phyloP scores from a whole-genome alignment of 31 red algal species.

The Asparagopsis taxiformis region DNA sequence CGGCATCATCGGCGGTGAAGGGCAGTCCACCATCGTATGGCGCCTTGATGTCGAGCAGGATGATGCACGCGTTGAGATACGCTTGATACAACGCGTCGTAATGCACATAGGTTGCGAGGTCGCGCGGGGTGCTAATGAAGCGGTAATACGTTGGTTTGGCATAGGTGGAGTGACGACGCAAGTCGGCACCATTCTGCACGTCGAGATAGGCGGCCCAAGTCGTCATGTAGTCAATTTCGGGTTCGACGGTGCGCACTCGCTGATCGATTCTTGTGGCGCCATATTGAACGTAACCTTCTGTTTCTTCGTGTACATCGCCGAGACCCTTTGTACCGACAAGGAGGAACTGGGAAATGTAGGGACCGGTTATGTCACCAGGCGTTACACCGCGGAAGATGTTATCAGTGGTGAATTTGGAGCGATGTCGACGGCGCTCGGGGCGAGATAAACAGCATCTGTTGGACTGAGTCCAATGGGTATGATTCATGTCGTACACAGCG shows the following conservation, averaged over 20 bases:
- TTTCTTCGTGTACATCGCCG: background rate
- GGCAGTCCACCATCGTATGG: constrained; percentile 56
- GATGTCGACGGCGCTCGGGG: constrained; percentile 10
- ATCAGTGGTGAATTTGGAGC: background rate
- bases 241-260: constrained; percentile 28
- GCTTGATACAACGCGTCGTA: too few relatives aligned
- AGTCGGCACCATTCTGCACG: constrained; percentile 70
- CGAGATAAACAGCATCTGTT: background rate
- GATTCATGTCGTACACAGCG: constrained; percentile 25
- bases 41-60: constrained; percentile 40
- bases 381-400: constrained; percentile 51
- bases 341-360: constrained; percentile 77
- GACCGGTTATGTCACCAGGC: constrained; percentile 40
- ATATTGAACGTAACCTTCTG: constrained; percentile 55
- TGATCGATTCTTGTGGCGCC: constrained; percentile 58
- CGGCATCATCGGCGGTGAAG: constrained; percentile 25
- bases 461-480: constrained; percentile 4
- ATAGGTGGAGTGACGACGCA: constrained; percentile 24
- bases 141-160: background rate
- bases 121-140: constrained; percentile 69
- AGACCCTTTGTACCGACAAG: constrained; percentile 45
- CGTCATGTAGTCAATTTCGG: constrained; percentile 57
- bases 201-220: constrained; percentile 48
- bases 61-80: constrained; percentile 75
- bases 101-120: constrained; percentile 74